Percentiles rank a stretch among this genome's conserved stretches.
Conservation (phyloP, 148 eudicot species). For the Cornus suecica region DNA sequence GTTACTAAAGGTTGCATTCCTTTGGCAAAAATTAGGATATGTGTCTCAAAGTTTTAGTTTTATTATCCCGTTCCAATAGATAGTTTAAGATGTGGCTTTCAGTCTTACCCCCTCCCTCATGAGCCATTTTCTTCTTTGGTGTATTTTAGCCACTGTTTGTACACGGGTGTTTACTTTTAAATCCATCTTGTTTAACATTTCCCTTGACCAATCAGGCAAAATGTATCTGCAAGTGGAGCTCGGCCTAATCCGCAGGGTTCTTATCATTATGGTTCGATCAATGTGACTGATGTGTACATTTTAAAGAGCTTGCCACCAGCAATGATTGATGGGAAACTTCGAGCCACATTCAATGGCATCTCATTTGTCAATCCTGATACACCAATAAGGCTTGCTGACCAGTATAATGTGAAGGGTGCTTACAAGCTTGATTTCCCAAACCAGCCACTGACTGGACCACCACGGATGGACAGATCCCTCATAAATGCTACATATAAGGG, state of each 20-base stretch:
- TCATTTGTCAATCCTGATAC: constrained; percentile 79
- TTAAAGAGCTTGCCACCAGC: constrained; percentile 67
- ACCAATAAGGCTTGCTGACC: constrained; percentile 84
- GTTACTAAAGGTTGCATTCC: not conserved
- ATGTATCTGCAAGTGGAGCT: constrained; percentile 88
- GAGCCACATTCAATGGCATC: constrained; percentile 80
- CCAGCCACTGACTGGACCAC: constrained; percentile 48
- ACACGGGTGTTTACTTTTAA: not conserved
- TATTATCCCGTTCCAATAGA: not conserved
- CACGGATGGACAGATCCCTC: constrained; percentile 54
- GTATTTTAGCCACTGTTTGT: not conserved
- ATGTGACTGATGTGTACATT: constrained; percentile 60
- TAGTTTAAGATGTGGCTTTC: not conserved
- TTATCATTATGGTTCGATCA: constrained; percentile 76
- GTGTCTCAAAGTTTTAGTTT: too few relatives aligned
- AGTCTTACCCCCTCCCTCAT: not conserved
- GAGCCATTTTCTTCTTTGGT: not conserved
- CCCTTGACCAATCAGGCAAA: constrained; percentile 47
- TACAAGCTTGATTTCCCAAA: constrained; percentile 82
- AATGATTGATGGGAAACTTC: constrained; percentile 54
- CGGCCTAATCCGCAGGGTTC: constrained; percentile 99
- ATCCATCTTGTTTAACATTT: not conserved
- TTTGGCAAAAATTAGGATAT: not conserved
- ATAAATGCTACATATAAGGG: constrained; percentile 80
- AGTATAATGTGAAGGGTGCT: constrained; percentile 53